Evolutionary conservation across 495 filamentous ascomycete species (phyloP).

Genomic region (Penicillium arizonense): DNA sequence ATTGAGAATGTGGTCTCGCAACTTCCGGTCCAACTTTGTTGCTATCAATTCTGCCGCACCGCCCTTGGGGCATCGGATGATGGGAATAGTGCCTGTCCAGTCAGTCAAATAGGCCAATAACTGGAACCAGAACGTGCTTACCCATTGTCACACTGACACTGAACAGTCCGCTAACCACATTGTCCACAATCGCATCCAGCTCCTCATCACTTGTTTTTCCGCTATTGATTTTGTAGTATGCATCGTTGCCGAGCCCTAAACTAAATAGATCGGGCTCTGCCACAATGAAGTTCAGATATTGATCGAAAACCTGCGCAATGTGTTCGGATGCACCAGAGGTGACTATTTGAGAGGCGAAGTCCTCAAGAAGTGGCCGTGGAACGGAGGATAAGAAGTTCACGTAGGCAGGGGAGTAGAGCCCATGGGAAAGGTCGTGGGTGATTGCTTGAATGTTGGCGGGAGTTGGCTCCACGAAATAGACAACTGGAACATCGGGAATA

Average conservation of each 20-base stretch:
- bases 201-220: conserved; percentile 86
- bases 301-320: conserved; percentile 91
- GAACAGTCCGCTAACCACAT: conserved; percentile 90
- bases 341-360: conserved; percentile 88
- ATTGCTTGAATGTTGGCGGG: conserved; percentile 75
- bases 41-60: conserved; percentile 94
- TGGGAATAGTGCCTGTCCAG: conserved; percentile 73
- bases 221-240: conserved; percentile 95
- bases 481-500: conserved; percentile 94
- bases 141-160: conserved; percentile 98
- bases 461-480: conserved; percentile 93
- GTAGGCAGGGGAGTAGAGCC: conserved; percentile 90
- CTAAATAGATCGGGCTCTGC: conserved; percentile 95
- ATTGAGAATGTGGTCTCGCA: conserved; percentile 94
- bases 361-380: conserved; percentile 87
- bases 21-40: conserved; percentile 88
- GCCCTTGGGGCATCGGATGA: conserved; percentile 88
- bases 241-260: conserved; percentile 81
- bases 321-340: conserved; percentile 78
- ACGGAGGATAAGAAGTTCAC: conserved; percentile 97
- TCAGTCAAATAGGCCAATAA: background rate
- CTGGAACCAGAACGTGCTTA: conserved; percentile 29
- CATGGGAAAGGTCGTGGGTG: conserved; percentile 80
- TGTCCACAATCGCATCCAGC: conserved; percentile 80
- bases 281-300: conserved; percentile 97